Evolutionary conservation across 2,329 filamentous ascomycete genomes (phyloP), one percentile per base, ranked within the genome.

Genomic region (Fusarium sp.): DNA sequence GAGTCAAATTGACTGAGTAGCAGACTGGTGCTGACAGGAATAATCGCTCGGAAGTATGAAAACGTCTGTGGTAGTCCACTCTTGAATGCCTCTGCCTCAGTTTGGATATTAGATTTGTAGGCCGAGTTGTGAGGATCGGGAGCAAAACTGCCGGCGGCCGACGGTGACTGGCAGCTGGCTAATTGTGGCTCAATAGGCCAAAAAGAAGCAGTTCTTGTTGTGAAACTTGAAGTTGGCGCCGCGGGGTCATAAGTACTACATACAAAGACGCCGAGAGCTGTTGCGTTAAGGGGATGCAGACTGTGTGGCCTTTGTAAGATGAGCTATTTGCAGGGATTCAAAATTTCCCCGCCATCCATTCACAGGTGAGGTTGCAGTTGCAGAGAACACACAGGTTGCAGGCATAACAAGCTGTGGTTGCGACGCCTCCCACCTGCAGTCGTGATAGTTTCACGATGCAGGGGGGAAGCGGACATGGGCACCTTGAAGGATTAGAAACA

Each of bases 91-190:
- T 25, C 42, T 25, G 42, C 13, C 20, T 45, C 42, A 45, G 20
- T 20, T 25, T 22, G 14, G 42, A 45, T 45, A 11, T 13, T 45
- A 45, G 42, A 25, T 20, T 25, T 22, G 42, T 25, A 25, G 50
- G 65, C 68, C 31, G 42, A 61, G 56, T n/a, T 18, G 42, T 56
- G 18, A 36, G 47, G 45, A 64, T 27, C 57, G 38, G 52, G 62
- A 66, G 65, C 18, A 27, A 29, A 72, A 65, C 35, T 69, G 59
- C 68, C 59, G 59, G 58, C 33, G 40, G 29, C 58, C 68, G 68
- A 69, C 65, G 56, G 65, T 61, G 54, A 40, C 42, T 68, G 16
- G 18, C 40, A 25, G 61, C 47, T 42, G n/a, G 14, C 13, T 18
- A 8, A 22, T 16, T 9, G 16, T 40, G 22, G 25, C 20, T 25